Evolutionary conservation across 2,329 filamentous ascomycete species (phyloP).

Genomic region (Pseudocercospora macadamiae): DNA sequence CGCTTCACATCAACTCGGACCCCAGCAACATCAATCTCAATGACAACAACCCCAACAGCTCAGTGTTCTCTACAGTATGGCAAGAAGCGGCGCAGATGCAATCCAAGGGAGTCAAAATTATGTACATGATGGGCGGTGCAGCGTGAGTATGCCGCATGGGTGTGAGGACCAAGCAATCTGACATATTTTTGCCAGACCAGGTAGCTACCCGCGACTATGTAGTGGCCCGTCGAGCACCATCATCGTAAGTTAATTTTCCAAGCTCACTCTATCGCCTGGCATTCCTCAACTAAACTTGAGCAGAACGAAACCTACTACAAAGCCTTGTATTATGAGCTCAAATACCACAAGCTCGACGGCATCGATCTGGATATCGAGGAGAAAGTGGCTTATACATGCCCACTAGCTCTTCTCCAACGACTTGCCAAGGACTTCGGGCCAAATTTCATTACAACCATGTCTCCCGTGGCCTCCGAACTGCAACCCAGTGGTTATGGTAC

Average conservation of each 20-base stretch:
- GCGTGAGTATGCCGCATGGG: neutral
- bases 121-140: slow-evolving; percentile 33
- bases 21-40: slow-evolving; percentile 34
- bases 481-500: slow-evolving; percentile 20
- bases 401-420: slow-evolving; percentile 31
- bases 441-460: slow-evolving; percentile 37
- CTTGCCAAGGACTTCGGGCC: slow-evolving; percentile 32
- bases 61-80: slow-evolving; percentile 32
- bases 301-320: slow-evolving; percentile 32
- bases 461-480: slow-evolving; percentile 35
- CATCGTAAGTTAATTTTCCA: neutral
- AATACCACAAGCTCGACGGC: slow-evolving; percentile 31
- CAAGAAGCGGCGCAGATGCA: slow-evolving; percentile 31
- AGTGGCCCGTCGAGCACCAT: slow-evolving; percentile 16
- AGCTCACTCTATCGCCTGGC: too few species aligned
- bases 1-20: slow-evolving; percentile 34
- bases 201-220: slow-evolving; percentile 32
- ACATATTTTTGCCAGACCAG: slow-evolving; percentile 6
- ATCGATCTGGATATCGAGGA: slow-evolving; percentile 39
- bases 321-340: slow-evolving; percentile 31
- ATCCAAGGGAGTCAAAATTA: slow-evolving; percentile 32
- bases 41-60: slow-evolving; percentile 29
- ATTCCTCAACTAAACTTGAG: neutral
- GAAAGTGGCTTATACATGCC: slow-evolving; percentile 27
- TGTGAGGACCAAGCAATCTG: neutral